Conservation (phyloP, 495 filamentous ascomycete species). For the Eremomyces bilateralis region DNA sequence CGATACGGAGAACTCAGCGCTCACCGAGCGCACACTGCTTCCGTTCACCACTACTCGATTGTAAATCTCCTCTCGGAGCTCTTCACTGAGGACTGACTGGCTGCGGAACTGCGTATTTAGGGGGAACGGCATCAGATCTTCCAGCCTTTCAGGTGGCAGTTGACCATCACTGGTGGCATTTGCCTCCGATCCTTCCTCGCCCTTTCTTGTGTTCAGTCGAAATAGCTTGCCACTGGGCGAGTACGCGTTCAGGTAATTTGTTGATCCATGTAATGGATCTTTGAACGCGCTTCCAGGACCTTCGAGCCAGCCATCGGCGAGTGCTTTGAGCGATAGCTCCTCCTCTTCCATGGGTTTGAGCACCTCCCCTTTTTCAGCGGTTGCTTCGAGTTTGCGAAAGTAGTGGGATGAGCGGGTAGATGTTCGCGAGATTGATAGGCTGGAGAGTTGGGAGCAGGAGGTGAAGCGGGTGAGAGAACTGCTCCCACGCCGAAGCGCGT, state of each 20-base stretch:
- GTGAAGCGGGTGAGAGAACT: no score
- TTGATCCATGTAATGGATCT: slow-evolving; percentile 31
- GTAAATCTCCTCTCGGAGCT: slow-evolving; percentile 56
- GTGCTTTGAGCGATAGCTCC: no score
- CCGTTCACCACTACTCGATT: slow-evolving; percentile 36
- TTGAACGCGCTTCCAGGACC: slow-evolving; percentile 33
- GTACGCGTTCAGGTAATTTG: slow-evolving; percentile 41
- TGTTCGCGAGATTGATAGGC: no score
- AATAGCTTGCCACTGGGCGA: slow-evolving; percentile 22
- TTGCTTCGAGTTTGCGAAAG: no score
- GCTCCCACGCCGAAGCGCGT: no score
- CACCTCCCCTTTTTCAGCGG: no score
- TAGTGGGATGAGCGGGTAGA: no score
- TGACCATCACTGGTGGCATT: no score
- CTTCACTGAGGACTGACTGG: slow-evolving; percentile 54
- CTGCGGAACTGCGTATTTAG: slow-evolving; percentile 49
- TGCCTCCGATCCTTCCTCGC: slow-evolving; percentile 2
- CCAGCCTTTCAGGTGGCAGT: slow-evolving; percentile 17
- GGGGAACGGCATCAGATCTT: slow-evolving; percentile 44
- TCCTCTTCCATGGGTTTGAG: no score
- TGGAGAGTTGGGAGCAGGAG: no score
- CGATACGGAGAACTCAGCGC: slow-evolving; percentile 55
- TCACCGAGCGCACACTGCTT: slow-evolving; percentile 53
- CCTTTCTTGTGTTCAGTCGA: slow-evolving; percentile 13
- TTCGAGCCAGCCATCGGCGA: slow-evolving; percentile 47